These are phyloP conservation scores for Erodium texanum DNA, from an alignment of 441 rosid genomes.

Conservation along the genomic window DNA sequence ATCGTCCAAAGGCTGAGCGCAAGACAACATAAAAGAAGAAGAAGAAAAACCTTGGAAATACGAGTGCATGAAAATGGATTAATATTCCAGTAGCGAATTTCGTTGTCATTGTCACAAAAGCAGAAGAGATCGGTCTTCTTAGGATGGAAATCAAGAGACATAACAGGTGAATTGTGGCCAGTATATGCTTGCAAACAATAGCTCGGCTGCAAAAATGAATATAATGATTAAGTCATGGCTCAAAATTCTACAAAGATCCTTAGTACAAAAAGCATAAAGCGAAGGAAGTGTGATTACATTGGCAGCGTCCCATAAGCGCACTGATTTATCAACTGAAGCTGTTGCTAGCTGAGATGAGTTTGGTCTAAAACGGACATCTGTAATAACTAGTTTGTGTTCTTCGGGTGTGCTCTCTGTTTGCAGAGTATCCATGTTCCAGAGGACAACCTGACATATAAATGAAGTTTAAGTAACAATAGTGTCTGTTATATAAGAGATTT, in stretches of 20 bases:
- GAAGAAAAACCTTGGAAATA: conserved; percentile 37
- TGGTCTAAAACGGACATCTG: conserved; percentile 63
- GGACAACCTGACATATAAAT: conserved; percentile 35
- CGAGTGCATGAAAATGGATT: conserved; percentile 37
- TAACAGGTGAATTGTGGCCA: conserved; percentile 40
- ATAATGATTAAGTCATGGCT: conserved; percentile 13
- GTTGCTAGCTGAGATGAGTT: conserved; percentile 60
- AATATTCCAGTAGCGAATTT: conserved; percentile 46
- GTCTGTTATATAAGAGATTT: background rate
- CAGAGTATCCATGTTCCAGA: conserved; percentile 68
- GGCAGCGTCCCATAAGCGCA: conserved; percentile 62
- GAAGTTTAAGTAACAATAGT: conserved; percentile 5
- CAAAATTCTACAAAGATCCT: too few species aligned
- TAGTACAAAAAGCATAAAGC: background rate
- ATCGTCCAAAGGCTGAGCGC: background rate
- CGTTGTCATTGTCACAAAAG: conserved; percentile 46
- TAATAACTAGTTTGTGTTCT: conserved; percentile 50
- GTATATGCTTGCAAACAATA: conserved; percentile 36
- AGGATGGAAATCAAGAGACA: conserved; percentile 77
- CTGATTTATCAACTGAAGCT: conserved; percentile 55
- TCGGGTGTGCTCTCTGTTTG: conserved; percentile 47
- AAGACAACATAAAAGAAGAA: background rate
- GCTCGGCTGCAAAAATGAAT: conserved; percentile 40
- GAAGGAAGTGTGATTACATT: conserved; percentile 30
- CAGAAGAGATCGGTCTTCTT: conserved; percentile 56